Conservation (phyloP, 75 land plant genomes). For the Adiantum capillusveneris region DNA sequence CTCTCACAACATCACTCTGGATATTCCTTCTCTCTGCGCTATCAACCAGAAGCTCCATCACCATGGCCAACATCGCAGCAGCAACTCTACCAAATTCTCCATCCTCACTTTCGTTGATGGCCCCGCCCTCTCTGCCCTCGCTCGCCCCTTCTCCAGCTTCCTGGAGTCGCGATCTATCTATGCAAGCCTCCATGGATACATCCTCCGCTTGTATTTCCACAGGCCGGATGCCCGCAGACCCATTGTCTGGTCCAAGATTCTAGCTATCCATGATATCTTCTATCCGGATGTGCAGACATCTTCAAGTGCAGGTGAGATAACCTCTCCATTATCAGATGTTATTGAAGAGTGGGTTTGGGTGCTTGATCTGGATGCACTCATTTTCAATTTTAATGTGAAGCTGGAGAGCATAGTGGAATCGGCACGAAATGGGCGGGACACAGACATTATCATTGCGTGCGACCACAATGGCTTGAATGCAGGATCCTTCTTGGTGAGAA, state of each 20-base stretch:
- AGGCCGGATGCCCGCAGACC: neutral
- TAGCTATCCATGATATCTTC: neutral
- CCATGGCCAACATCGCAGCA: neutral
- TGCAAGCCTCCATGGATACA: neutral
- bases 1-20: too few species aligned
- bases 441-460: neutral
- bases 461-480: neutral
- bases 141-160: neutral
- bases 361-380: neutral
- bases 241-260: neutral
- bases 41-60: too few species aligned
- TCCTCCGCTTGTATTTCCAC: neutral
- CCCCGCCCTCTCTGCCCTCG: neutral
- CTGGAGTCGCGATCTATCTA: constrained; percentile 1
- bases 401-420: neutral
- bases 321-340: neutral
- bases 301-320: neutral
- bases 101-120: neutral
- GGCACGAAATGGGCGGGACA: neutral
- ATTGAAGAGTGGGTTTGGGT: neutral
- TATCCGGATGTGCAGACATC: neutral
- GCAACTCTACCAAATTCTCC: neutral
- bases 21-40: too few species aligned
- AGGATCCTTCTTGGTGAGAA: neutral
- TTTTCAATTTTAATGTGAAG: neutral